Base-by-base conservation (phyloP, 2,329 filamentous ascomycete species). In the Pseudogymnoascus destructans region DNA sequence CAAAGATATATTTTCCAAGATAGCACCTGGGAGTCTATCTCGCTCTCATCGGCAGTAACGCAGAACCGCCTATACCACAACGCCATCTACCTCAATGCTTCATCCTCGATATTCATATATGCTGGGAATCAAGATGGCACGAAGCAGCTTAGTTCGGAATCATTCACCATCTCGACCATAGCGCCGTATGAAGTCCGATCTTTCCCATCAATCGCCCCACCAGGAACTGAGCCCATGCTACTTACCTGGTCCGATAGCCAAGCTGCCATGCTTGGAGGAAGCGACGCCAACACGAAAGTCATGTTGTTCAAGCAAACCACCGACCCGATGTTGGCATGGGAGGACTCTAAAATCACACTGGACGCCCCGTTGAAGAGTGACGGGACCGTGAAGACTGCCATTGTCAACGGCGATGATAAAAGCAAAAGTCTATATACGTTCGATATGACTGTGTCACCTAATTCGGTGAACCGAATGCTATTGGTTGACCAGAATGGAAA, bases 391-490 rank as follows among this genome's bases (percentile, higher is more conserved):
- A 80, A 85, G 66, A 81, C 80, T 23, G 76, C 82, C 0, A 66
- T 95, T 3, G 72, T 95, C n/a, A 74, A 75, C 10, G 87, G 86
- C 19, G 78, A 82, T 40, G 89, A 95, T 69, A 83, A 79, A 25
- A 91, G 86, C 70, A 91, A 88, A 68, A 81, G 85, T 36, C 74
- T 97, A 15, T 82, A 90, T 64, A 82, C 84, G 9, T 95, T 93
- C 65, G 83, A 95, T 67, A 79, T 90, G 72, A 78, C 78, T 11
- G 75, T 77, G 8, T 82, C 84, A 0, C 91, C 92, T 2, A 95
- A 95, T 67, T 72, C 75, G 5, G 87, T 95, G 42, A 80, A 79
- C 30, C 82, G 86, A 59, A 81, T 85, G 30, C 78, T 89, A 15
- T 71, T 95, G 11, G 70, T 86, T 54, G 79, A 81, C 61, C 77